Conservation (phyloP, 1,139 yeast species). For the Candida tropicalis region DNA sequence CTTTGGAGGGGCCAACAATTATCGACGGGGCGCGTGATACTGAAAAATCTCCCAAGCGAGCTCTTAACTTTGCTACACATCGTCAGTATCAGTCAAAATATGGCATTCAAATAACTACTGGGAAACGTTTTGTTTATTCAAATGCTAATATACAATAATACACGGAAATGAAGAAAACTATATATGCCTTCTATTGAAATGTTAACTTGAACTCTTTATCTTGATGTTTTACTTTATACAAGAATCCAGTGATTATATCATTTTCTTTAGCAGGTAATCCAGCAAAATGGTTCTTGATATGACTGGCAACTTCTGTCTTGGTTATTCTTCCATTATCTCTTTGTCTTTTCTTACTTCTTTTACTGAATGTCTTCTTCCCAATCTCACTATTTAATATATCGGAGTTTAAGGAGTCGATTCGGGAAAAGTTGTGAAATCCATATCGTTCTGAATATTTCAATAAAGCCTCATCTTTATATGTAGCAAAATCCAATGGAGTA, state of each 20-base stretch:
- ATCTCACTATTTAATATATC: constrained; percentile 61
- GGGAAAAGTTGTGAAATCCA: constrained; percentile 45
- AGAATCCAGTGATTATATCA: constrained; percentile 76
- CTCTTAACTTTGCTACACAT: too few species aligned
- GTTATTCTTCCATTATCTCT: constrained; percentile 37
- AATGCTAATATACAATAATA: constrained; percentile 1
- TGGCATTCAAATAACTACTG: too few species aligned
- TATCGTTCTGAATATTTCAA: constrained; percentile 61
- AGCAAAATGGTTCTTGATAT: constrained; percentile 63
- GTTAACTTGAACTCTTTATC: constrained; percentile 50
- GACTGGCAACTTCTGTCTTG: constrained; percentile 56
- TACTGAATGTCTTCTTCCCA: constrained; percentile 63
- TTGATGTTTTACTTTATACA: constrained; percentile 73
- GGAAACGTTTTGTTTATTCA: too few species aligned
- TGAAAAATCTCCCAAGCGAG: neutral
- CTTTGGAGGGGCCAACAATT: neutral
- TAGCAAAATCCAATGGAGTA: constrained; percentile 63
- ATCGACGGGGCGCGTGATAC: neutral
- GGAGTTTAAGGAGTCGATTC: constrained; percentile 58
- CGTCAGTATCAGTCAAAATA: too few species aligned
- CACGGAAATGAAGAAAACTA: neutral
- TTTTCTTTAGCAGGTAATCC: constrained; percentile 69
- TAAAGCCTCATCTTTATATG: constrained; percentile 54
- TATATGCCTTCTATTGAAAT: constrained; percentile 19
- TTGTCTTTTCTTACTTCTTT: constrained; percentile 28